Evolutionary conservation across 495 filamentous ascomycete species (phyloP), one percentile per base, ranked within the genome.

Genomic region (Penicillium dipodomyicola): DNA sequence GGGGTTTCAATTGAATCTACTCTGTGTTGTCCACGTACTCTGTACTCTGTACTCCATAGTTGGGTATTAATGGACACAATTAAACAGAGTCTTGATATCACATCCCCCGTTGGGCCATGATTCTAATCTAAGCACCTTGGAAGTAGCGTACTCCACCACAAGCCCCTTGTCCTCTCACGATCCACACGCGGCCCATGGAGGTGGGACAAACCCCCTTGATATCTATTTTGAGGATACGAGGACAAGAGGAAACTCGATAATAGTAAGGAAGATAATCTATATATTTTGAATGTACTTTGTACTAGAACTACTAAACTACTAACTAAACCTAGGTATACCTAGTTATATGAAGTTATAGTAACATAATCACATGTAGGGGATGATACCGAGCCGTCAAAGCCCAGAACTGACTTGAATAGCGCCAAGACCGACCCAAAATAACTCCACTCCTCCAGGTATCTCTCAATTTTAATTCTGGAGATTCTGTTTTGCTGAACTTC

Each of bases 151-250:
- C 65, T 67, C 65, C 65, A 67, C 65, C 43, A 17, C n/a, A 27
- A 8, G 4, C 62, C 60, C 61, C 53, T 65, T 49, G 56, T 59
- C 51, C 61, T 60, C 52, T 59, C 14, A 39, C 54, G 65, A 55
- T 64, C 66, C 65, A 68, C 65, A 54, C 63, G 63, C 59, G 65
- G 65, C 62, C 63, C 56, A 52, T 49, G 39, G 33, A 50, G 45
- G 52, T 65, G 62, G 62, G 59, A 65, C 48, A 46, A 49, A n/a
- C 53, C 61, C 47, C 47, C 39, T 52, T 42, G 50, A 43, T 52
- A 33, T 43, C 39, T 57, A 45, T 42, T 46, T 52, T 47, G 12
- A 41, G 47, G 30, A 33, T 12, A 33, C 3, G 30, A 14, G 20
- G 32, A 44, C 23, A 25, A 51, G 19, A 39, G n/a, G 19, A 4